These are phyloP conservation scores for Talaromyces trachyspermus DNA, from an alignment of 495 filamentous ascomycete genomes.

Conservation along the genomic window DNA sequence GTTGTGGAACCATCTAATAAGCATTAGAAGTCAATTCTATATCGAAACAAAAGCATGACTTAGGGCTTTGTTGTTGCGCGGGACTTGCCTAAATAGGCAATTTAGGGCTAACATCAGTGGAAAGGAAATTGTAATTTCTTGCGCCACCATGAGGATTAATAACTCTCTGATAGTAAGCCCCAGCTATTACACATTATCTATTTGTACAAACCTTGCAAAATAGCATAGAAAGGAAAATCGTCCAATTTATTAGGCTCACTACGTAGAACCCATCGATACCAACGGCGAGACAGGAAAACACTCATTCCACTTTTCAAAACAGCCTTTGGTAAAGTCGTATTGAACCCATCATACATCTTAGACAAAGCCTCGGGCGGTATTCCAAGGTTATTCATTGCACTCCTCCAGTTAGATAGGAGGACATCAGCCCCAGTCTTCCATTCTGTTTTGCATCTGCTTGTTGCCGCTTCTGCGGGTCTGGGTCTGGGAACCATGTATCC, in stretches of 20 bases:
- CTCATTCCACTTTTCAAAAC: background rate
- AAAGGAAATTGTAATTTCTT: background rate
- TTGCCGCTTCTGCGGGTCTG: background rate
- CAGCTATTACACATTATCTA: background rate
- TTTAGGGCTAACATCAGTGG: background rate
- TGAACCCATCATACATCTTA: background rate
- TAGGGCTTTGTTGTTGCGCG: too few relatives aligned
- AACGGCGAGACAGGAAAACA: background rate
- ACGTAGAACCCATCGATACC: background rate
- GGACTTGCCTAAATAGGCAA: background rate
- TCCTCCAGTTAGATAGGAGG: background rate
- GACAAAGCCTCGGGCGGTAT: background rate
- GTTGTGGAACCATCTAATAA: too few relatives aligned
- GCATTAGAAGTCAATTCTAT: too few relatives aligned
- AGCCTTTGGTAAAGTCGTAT: background rate
- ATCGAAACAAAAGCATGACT: too few relatives aligned
- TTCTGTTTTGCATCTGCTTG: background rate
- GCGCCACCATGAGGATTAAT: too few relatives aligned
- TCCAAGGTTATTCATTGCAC: background rate
- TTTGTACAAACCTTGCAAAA: background rate
- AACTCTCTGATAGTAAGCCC: too few relatives aligned
- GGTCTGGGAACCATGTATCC: background rate
- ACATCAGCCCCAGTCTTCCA: background rate
- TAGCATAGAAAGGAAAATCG: background rate
- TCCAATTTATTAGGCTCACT: background rate